Base-by-base conservation (phyloP, 2,329 filamentous ascomycete genomes). In the Trichoderma simmonsii region DNA sequence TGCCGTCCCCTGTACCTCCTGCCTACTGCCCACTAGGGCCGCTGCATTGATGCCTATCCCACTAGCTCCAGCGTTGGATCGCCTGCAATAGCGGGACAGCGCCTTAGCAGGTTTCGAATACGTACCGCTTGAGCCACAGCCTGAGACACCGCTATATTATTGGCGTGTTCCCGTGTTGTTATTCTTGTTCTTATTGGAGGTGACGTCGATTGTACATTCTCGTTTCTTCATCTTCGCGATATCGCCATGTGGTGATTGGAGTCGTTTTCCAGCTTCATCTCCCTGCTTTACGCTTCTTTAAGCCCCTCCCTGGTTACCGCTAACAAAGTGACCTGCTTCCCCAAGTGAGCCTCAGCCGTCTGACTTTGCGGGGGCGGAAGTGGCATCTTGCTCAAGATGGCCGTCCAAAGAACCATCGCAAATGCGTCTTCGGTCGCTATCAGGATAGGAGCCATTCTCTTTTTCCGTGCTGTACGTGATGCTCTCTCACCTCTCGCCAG, bases 371-470 rank as follows among this genome's bases (percentile, higher is more conserved):
- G 59, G 70, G 63, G 28, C 18, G n/a, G 21, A 8, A 51, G 56
- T 28, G 54, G 63, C 70, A 26, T 61, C 60, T 26, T 56, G 24
- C 34, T 32, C 48, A 70, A 18, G 43, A 81, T 81, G 80, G 76
- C 77, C 43, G 57, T 80, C 67, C 79, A 82, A 61, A 76, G 74
- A 36, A 77, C 72, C 12, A 71, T 79, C 56, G 78, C 82, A 43
- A 79, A 78, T 75, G 73, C 79, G 73, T 79, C 82, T 71, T 84
- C 82, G 18, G 76, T 79, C 48, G 77, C 78, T n/a, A 73, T 84
- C 74, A 80, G 82, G 74, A 77, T 82, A 76, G 80, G 74, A 36
- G 75, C 80, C 7, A n/a, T 82, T 36, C 15, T 81, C 15, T 83
- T 82, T 71, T 81, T 83, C 57, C 77, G 81, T 77, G 75, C 81